Evolutionary conservation across 2,329 filamentous ascomycete genomes (phyloP).

Genomic region (Fusarium kyushuense): DNA sequence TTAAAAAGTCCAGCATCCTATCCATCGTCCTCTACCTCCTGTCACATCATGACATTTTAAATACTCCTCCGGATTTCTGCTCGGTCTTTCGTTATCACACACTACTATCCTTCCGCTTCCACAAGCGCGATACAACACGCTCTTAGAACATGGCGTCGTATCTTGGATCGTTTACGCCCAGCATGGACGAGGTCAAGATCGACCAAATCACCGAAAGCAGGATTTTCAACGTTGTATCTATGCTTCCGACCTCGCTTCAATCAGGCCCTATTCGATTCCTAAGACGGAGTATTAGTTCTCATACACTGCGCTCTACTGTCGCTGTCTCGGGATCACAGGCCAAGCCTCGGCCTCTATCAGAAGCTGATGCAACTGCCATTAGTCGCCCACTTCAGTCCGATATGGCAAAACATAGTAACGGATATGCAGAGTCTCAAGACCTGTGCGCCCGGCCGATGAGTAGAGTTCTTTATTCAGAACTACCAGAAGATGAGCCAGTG

Average conservation of each 20-base stretch:
- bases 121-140: neutral
- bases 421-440: constrained; percentile 18
- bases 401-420: constrained; percentile 23
- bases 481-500: constrained; percentile 34
- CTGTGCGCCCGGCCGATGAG: constrained; percentile 38
- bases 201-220: constrained; percentile 52
- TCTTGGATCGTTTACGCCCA: constrained; percentile 34
- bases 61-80: neutral
- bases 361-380: constrained; percentile 30
- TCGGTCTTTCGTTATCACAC: neutral
- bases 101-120: neutral
- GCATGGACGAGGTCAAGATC: constrained; percentile 49
- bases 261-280: constrained; percentile 64
- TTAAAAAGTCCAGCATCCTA: neutral
- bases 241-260: constrained; percentile 66
- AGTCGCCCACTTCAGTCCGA: constrained; percentile 24
- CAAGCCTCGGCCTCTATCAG: constrained; percentile 40
- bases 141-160: constrained; percentile 33
- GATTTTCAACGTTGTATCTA: constrained; percentile 63
- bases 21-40: neutral
- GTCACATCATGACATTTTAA: constrained; percentile 22
- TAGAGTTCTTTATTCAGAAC: constrained; percentile 46
- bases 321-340: constrained; percentile 24
- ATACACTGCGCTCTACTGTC: constrained; percentile 40
- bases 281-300: constrained; percentile 55